Evolutionary conservation across 176 grass and related monocot species (phyloP), one percentile per base, ranked within the genome.

Genomic region (Saccharum spontaneum): DNA sequence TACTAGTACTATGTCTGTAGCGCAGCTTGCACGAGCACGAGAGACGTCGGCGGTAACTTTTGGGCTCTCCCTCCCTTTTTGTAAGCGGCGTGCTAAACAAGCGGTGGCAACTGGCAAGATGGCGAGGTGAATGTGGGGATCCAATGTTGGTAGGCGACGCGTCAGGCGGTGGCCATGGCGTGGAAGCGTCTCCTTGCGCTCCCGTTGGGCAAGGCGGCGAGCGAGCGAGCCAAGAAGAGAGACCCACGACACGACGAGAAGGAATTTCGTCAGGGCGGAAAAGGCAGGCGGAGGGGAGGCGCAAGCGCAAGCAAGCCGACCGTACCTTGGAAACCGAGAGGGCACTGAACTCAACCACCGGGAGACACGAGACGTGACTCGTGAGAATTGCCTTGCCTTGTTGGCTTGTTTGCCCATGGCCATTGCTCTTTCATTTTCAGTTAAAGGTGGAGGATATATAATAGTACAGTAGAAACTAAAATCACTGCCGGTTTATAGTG

Each of bases 151-250:
- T 23, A 24, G 57, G 59, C 10, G 57, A 22, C 10, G 9, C 1
- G 55, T 43, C 4, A 12, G n/a, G 1, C 10, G 36, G 26, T 87
- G 65, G 5, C 73, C 37, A 83, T 69, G 79, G 41, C 89, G 80
- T 87, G 80, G 89, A 90, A 80, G 80, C 75, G 80, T 87, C 80
- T 75, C 84, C 84, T 69, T 74, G 60, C 14, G 9, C 22, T 14
- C n/a, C 48, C 48, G 48, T 50, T 50, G 15, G 4, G 6, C 8
- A n/a, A 10, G 8, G 15, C 24, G 28, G 6, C n/a, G n/a, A 7
- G 3, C 1, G 18, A 67, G 11, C n/a, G n/a, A 22, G 28, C 28
- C 28, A 28, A 55, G 17, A 20, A 20, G 17, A 49, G 49, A 18
- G 49, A 54, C 50, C 50, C 50, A 3, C 50, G 50, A 57, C 20